Percentiles rank a stretch among this genome's conserved stretches.
Evolutionary conservation across 2,329 filamentous ascomycete genomes (phyloP).

Genomic region (Clonostachys byssicola): DNA sequence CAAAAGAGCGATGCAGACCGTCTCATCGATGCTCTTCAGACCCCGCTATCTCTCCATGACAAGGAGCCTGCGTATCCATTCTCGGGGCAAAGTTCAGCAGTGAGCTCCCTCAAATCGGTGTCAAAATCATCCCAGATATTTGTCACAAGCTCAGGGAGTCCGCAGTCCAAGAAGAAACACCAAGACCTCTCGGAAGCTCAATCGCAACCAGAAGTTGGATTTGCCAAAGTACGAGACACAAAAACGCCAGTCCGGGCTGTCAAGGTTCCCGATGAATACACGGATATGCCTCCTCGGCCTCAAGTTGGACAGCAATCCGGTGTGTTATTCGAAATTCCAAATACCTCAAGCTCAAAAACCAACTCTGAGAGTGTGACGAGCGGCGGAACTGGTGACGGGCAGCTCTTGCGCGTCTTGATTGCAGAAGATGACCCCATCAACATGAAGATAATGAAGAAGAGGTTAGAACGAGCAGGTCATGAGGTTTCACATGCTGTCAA

Average conservation of each 20-base stretch:
- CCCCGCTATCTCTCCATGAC: constrained; percentile 41
- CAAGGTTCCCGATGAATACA: constrained; percentile 43
- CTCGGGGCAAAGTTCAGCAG: constrained; percentile 6
- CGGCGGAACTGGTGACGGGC: neutral
- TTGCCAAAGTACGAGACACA: constrained; percentile 28
- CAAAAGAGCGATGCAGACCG: constrained; percentile 61
- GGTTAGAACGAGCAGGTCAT: constrained; percentile 74
- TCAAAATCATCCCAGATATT: constrained; percentile 1
- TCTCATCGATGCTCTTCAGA: constrained; percentile 68
- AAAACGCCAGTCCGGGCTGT: constrained; percentile 41
- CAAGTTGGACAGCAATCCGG: constrained; percentile 23
- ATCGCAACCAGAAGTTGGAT: neutral
- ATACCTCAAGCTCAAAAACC: constrained; percentile 4
- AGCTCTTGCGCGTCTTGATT: constrained; percentile 60
- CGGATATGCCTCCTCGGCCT: constrained; percentile 20
- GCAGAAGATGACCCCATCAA: constrained; percentile 90
- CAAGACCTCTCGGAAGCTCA: neutral
- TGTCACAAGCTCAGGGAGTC: neutral
- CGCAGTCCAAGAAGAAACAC: neutral
- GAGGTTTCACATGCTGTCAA: constrained; percentile 70
- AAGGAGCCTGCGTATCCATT: constrained; percentile 24
- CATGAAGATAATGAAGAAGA: constrained; percentile 74
- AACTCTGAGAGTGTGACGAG: constrained; percentile 15
- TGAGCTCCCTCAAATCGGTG: constrained; percentile 4
- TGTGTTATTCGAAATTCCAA: constrained; percentile 31